Base-by-base conservation (phyloP, 352 stramenopile genomes). In the Aphanomyces astaci region DNA sequence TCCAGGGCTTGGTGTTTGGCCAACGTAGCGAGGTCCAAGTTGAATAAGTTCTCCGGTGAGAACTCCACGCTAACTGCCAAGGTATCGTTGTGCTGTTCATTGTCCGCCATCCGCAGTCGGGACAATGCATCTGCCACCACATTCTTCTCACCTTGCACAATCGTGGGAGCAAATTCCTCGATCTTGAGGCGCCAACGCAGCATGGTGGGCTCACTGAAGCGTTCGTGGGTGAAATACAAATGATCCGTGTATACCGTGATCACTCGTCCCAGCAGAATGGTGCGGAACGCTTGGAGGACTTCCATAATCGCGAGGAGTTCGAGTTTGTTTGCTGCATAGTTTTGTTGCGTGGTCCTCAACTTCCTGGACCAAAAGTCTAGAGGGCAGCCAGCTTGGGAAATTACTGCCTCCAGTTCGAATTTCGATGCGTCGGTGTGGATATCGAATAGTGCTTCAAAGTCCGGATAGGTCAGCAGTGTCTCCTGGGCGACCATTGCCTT, bases 201-300 rank as follows among this genome's bases (percentile, higher is more conserved):
- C 11, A 48, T 11, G 11, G 40, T 48, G 40, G 40, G 40, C 19
- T 48, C 40, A 19, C 19, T 48, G 40, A 48, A 48, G 11, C 11
- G 11, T 19, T 48, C 40, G 40, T 48, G 40, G 11, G 40, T 48
- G 19, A 48, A 48, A 19, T 48, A 17, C 40, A 48, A 48, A 19
- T 85, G 75, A 33, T 85, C 73, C 17, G 71, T 86, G 30, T 72
- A 68, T 4, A 82, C 46, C 28, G 65, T 24, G 0, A 85, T 1
- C 17, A 19, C 5, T 25, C 60, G 54, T 11, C 68, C 51, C 28
- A 5, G 46, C 19, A 73, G 25, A 1, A 71, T 70, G 0, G 2
- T 62, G 68, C 64, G 27, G 45, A 64, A 83, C 64, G 78, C 73
- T 27, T 59, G 60, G 17, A 84, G 67, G 15, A 68, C 62, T 27